Conservation (phyloP, 768 basidiomycete genomes). For the Phlegmacium glaucopus region DNA sequence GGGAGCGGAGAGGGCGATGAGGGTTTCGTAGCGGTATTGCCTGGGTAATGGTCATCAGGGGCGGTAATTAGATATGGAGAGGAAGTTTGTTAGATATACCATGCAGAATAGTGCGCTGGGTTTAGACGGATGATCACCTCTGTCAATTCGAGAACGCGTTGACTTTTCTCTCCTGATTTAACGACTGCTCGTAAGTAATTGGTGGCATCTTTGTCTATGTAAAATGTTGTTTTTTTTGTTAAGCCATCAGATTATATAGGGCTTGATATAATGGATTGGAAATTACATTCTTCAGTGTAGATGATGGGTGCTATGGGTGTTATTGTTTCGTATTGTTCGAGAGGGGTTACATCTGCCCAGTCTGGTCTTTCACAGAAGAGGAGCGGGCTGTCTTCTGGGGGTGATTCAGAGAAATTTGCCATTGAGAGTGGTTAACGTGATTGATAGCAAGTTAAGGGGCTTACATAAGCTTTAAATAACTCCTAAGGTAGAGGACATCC, state of each 20-base stretch:
- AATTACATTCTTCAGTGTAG: not conserved
- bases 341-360: not conserved
- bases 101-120: not conserved
- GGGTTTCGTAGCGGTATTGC: not conserved
- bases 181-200: not conserved
- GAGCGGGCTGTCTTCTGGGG: not conserved
- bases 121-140: not conserved
- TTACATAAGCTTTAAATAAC: too few relatives aligned
- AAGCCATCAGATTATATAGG: not conserved
- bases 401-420: too few relatives aligned
- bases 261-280: not conserved
- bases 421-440: too few relatives aligned
- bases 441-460: too few relatives aligned
- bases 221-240: not conserved
- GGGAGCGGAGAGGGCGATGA: not conserved
- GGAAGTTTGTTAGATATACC: not conserved
- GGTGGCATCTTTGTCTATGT: not conserved
- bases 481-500: too few relatives aligned
- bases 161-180: not conserved
- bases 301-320: not conserved
- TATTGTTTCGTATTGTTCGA: not conserved
- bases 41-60: not conserved
- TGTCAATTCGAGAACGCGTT: not conserved
- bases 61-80: too few relatives aligned
- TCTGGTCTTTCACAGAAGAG: not conserved